Evolutionary conservation across 805 yeast genomes (phyloP), one percentile per base, ranked within the genome.

Genomic region (Candida chauliodis): DNA sequence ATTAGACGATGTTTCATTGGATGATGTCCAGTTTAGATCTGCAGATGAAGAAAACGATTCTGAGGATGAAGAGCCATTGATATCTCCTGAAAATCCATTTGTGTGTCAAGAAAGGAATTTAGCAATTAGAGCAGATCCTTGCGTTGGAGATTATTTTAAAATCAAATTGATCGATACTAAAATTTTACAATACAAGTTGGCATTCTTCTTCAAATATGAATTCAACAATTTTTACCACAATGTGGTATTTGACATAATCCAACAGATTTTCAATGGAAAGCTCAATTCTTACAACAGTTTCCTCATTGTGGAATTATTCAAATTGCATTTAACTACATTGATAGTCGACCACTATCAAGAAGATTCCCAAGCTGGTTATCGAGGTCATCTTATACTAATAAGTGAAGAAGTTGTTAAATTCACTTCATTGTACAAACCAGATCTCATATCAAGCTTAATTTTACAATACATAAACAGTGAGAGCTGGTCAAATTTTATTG

Each of bases 151-250:
- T 57, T 73, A 70, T 46, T 77, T 90, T 53, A 93, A 93, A 59
- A 84, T 88, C 34, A 81, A 86, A 38, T 66, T 93, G 16, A 76
- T 80, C 42, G 96, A 93, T 53, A 79, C 78, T 57, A 73, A 75
- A 24, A 78, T 88, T 42, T 71, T 90, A 22, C 65, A 77, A 15
- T 74, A 78, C 16, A 80, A 90, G n/a, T 63, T 89, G 18, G 62
- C 73, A 19, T 79, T 84, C 73, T 87, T 93, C 53, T 81, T 90
- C 59, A 67, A 74, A 44, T 88, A 81, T 59, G 96, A 98, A 5
- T 93, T 98, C 98, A 93, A 93, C 59, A 93, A 93, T 56, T 93
- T 93, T 55, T 75, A 93, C 69, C 99, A 93, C 61, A 93, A 91
- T 54, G 99, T 93, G 41, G 96, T 93, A 7, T 93, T 91, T 69